phyloP scores from a whole-genome alignment of 2,329 filamentous ascomycete genomes.

The Ophioceras dolichostomum region DNA sequence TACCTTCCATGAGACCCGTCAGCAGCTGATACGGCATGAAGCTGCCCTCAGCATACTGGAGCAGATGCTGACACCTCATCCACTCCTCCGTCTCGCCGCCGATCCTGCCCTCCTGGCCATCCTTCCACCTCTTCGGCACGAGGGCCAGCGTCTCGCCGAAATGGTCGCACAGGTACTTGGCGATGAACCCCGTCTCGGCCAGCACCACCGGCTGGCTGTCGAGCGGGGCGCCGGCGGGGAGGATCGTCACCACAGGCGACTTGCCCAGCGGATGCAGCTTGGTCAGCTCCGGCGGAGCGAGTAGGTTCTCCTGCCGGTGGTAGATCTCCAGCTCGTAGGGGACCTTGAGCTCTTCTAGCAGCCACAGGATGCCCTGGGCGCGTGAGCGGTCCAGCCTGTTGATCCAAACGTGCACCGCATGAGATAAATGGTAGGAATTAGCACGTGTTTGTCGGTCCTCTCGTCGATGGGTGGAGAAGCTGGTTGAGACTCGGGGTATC shows the following conservation, averaged over 20 bases:
- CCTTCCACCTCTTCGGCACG: slow-evolving; percentile 40
- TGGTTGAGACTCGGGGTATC: no score
- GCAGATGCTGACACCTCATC: slow-evolving; percentile 51
- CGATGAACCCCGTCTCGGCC: slow-evolving; percentile 71
- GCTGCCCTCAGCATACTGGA: slow-evolving; percentile 80
- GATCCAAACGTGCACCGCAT: no score
- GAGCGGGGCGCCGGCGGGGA: slow-evolving; percentile 23
- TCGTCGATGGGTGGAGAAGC: no score
- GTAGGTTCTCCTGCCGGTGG: slow-evolving; percentile 46
- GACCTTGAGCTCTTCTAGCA: slow-evolving; percentile 70
- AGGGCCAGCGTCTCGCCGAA: slow-evolving; percentile 32
- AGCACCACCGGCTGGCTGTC: slow-evolving; percentile 42
- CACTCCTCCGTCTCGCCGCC: slow-evolving; percentile 50
- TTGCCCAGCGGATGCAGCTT: slow-evolving; percentile 78
- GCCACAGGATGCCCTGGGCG: slow-evolving; percentile 73
- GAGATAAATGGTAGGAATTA: no score
- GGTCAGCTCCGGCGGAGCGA: slow-evolving; percentile 67
- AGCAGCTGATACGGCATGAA: slow-evolving; percentile 60
- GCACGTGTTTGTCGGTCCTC: no score
- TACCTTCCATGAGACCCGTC: background rate
- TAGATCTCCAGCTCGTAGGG: slow-evolving; percentile 71
- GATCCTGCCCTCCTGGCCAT: slow-evolving; percentile 42
- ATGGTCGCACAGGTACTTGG: slow-evolving; percentile 69
- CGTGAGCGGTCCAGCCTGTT: slow-evolving; percentile 72
- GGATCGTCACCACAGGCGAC: slow-evolving; percentile 64